Conservation (phyloP, 139 green algal species). For the Closterium sp. region DNA sequence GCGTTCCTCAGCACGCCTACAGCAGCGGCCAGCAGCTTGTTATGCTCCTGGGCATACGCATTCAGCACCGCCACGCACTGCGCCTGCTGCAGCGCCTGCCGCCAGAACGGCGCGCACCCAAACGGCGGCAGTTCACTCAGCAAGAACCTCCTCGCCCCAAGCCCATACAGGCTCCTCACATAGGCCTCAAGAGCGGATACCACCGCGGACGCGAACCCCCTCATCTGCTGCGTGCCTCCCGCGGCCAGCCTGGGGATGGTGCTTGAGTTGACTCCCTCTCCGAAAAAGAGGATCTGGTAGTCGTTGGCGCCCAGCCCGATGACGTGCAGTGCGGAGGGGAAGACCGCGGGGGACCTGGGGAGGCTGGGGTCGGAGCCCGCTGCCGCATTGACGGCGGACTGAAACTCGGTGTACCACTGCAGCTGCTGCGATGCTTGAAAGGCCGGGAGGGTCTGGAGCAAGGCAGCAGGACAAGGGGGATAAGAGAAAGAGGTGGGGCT, state of each 20-base stretch:
- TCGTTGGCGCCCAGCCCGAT: not conserved
- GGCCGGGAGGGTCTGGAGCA: not conserved
- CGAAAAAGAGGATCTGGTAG: not conserved
- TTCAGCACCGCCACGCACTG: not conserved
- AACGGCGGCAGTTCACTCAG: not conserved
- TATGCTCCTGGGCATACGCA: not conserved
- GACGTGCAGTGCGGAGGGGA: not conserved
- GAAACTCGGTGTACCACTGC: not conserved
- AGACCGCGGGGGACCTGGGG: not conserved
- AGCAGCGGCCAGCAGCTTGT: not conserved
- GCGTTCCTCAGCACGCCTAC: not conserved
- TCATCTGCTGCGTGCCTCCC: not conserved
- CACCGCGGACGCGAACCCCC: not conserved
- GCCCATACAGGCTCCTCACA: not conserved
- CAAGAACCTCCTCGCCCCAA: not conserved
- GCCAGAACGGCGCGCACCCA: not conserved
- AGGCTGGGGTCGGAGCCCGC: not conserved
- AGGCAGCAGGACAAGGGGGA: not conserved
- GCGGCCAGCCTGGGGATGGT: not conserved
- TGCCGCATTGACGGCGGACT: not conserved
- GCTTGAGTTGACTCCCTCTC: not conserved
- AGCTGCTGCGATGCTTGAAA: not conserved
- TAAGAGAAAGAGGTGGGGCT: too few species aligned
- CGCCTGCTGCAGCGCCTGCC: not conserved
- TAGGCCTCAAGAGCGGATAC: not conserved